Base-by-base conservation (phyloP, 2,329 filamentous ascomycete species). In the Colletotrichum salicis region DNA sequence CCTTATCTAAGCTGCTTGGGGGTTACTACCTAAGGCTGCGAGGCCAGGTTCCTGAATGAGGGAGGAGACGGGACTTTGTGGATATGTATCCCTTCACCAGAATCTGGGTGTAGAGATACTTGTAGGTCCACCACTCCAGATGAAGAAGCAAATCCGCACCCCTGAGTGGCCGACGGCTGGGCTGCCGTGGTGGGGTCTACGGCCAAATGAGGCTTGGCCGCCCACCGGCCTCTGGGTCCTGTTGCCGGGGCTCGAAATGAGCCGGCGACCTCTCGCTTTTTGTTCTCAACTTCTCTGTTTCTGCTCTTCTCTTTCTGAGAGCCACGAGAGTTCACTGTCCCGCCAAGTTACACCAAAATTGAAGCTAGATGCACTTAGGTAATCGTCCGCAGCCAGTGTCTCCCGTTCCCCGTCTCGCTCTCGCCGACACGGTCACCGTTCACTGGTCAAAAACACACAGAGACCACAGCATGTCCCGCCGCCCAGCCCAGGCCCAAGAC, bases 161-260 rank as follows among this genome's bases (percentile, higher is more conserved):
- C 29, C 8, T 71, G 58, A 71, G 37, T 71, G 69, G 69, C n/a
- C 45, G 19, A 37, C 33, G 33, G 24, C 27, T 5, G 48, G 27
- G 31, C 29, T 24, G 6, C 8, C 5, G 45, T 1, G 7, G 6
- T 37, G 60, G 6, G 29, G n/a, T 31, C 45, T 59, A 33, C 41
- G 33, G 58, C 64, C 58, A 31, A 68, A 68, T 24, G 41, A 31
- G 64, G 68, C 68, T 68, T 63, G 64, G 64, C 48, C 57, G 65
- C 33, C 58, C 57, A 62, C 64, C 54, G 8, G 22, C 35, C 62
- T 48, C 41, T 62, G 45, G 45, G 37, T 61, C 33, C 52, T 59
- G 41, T 52, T 29, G 52, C 52, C n/a, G 56, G 52, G 41, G 56
- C 56, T 60, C 63, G 67, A 67, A 67, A 67, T 70, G 67, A 67